Conservation (phyloP, 2,329 filamentous ascomycete genomes). For the Purpureocillium lavendulum region DNA sequence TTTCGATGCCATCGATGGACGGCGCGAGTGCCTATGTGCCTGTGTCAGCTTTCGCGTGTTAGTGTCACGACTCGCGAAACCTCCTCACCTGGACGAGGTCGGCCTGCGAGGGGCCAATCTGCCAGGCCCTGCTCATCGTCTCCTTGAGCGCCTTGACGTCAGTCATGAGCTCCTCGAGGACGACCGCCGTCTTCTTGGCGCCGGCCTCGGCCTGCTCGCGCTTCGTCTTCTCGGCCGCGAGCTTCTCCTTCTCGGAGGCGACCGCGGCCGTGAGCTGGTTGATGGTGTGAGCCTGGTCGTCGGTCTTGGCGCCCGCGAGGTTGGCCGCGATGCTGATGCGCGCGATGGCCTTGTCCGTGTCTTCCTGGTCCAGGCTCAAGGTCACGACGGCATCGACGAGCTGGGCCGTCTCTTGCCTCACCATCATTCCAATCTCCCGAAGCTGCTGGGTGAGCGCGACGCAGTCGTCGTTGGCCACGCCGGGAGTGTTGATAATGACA, state of each 20-base stretch:
- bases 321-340: slow-evolving; percentile 30
- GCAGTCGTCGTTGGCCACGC: slow-evolving; percentile 24
- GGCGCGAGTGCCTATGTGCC: too few species aligned
- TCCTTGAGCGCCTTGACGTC: slow-evolving; percentile 22
- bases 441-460: slow-evolving; percentile 24
- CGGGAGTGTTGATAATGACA: slow-evolving; percentile 29
- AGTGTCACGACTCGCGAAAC: too few species aligned
- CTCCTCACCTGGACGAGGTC: slow-evolving; percentile 20
- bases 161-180: slow-evolving; percentile 15
- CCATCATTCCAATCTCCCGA: slow-evolving; percentile 26
- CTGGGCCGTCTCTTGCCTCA: slow-evolving; percentile 28
- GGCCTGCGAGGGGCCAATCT: slow-evolving; percentile 10
- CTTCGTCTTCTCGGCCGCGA: slow-evolving; percentile 19
- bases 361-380: slow-evolving; percentile 26
- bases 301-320: slow-evolving; percentile 22
- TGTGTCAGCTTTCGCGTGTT: too few species aligned
- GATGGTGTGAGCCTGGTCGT: slow-evolving; percentile 23
- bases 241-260: too few species aligned
- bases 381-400: slow-evolving; percentile 29
- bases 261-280: slow-evolving; percentile 22
- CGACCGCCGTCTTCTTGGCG: slow-evolving; percentile 17
- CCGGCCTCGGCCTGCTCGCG: slow-evolving; percentile 17
- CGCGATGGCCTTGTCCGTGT: slow-evolving; percentile 28
- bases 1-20: too few species aligned
- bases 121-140: slow-evolving; percentile 4